Base-by-base conservation (phyloP, 2,329 filamentous ascomycete species). In the Stylonectria norvegica region DNA sequence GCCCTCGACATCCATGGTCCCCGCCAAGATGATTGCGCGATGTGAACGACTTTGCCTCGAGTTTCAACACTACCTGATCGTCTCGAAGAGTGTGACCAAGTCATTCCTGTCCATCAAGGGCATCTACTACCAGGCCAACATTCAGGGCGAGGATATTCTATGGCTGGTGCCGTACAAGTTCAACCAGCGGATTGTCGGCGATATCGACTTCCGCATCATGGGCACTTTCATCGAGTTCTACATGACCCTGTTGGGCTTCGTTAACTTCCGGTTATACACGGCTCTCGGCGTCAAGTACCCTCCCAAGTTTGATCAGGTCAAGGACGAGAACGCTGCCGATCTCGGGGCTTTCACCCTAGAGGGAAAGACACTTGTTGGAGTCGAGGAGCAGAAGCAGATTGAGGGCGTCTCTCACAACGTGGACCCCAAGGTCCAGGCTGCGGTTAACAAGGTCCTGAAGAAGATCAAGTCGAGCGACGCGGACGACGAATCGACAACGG, bases 161-260 rank as follows among this genome's bases (percentile, higher is more conserved):
- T 98, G 93, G 93, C 76, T 98, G 27, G 91, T 96, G 9, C 93
- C 93, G 1, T 98, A 98, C 73, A 89, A 89, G 65, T 98, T 98
- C 69, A 95, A 97, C 60, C 93, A 98, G 73, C 78, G 87, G 54
- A 84, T 95, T 11, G 87, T 93, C 28, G 88, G 86, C 42, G 93
- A 98, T 66, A 86, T 98, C 50, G 93, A 98, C 66, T 98, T 96
- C 71, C 79, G 93, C 59, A 98, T 98, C 68, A 98, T 98, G 93
- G 91, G 89, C 44, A 98, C 93, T 4, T 98, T 98, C 62, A 83
- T 98, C 51, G 91, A 98, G 65, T 98, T 98, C 66, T 98, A 98
- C 73, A 95, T 94, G 58, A 97, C 91, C 4, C 76, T 98, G 11
- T 75, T 98, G 15, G 86, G 91, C 45, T 98, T 98, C 59, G 83